phyloP scores from a whole-genome alignment of 2,329 filamentous ascomycete species.

The Talaromyces sp. region DNA sequence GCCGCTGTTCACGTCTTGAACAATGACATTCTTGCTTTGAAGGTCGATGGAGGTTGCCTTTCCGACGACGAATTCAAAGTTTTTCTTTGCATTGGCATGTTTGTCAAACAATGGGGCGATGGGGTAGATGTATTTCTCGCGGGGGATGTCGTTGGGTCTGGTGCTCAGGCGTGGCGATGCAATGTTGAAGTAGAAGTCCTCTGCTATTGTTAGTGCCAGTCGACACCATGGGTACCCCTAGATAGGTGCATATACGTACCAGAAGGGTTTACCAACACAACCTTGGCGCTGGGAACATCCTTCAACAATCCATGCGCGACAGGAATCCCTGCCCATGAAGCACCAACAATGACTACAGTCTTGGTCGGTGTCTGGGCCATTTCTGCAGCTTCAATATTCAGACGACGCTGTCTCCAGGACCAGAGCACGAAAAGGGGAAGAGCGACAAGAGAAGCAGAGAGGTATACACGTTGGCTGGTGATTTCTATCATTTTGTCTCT shows the following conservation, averaged over 20 bases:
- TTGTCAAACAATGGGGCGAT: slow-evolving; percentile 47
- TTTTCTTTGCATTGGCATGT: slow-evolving; percentile 37
- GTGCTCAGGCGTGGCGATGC: slow-evolving; percentile 50
- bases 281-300: slow-evolving; percentile 35
- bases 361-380: slow-evolving; percentile 13
- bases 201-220: slow-evolving; percentile 12
- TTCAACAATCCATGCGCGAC: slow-evolving; percentile 33
- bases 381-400: neutral
- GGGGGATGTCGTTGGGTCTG: slow-evolving; percentile 34
- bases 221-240: neutral
- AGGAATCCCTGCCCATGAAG: slow-evolving; percentile 30
- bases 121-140: slow-evolving; percentile 31
- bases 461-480: neutral
- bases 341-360: slow-evolving; percentile 32
- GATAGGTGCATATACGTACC: neutral
- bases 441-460: slow-evolving; percentile 4
- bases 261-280: slow-evolving; percentile 52
- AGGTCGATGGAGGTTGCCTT: slow-evolving; percentile 38
- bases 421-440: slow-evolving; percentile 9
- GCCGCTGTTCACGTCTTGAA: slow-evolving; percentile 9
- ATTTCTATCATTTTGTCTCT: neutral
- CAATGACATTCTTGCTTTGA: slow-evolving; percentile 39
- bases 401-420: slow-evolving; percentile 13
- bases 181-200: slow-evolving; percentile 50
- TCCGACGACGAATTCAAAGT: slow-evolving; percentile 41